These are phyloP conservation scores for Tylopilus plumbeoviolaceoides DNA, from an alignment of 768 basidiomycete species.

Conservation along the genomic window DNA sequence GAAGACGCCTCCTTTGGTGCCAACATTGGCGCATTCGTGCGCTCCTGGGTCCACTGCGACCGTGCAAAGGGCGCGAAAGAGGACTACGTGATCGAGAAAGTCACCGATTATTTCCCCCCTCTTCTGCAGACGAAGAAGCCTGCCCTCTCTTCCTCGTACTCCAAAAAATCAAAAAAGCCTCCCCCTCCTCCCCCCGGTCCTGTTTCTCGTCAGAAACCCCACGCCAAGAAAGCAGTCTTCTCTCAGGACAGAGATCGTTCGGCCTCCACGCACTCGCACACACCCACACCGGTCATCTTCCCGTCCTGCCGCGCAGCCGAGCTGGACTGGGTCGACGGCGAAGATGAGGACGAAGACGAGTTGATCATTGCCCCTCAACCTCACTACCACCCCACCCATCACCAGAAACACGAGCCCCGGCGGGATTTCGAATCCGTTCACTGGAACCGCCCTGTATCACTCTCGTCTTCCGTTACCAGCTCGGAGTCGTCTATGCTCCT, in stretches of 20 bases:
- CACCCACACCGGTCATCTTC: conserved; percentile 30
- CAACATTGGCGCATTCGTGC: conserved; percentile 42
- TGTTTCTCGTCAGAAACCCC: conserved; percentile 8
- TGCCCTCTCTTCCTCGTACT: not conserved
- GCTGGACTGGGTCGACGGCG: conserved; percentile 27
- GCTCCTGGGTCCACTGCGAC: conserved; percentile 25
- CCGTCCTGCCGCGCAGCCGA: conserved; percentile 30
- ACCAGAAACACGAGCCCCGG: conserved; percentile 14
- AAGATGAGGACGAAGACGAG: conserved; percentile 20
- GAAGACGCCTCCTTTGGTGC: conserved; percentile 42
- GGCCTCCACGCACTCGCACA: conserved; percentile 22
- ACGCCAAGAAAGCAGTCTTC: conserved; percentile 5
- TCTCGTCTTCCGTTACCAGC: conserved; percentile 21
- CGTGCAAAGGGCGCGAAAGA: conserved; percentile 27
- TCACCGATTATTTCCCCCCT: conserved; percentile 28
- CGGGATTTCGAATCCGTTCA: conserved; percentile 4
- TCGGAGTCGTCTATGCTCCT: conserved; percentile 28
- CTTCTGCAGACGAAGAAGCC: conserved; percentile 19
- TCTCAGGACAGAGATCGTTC: conserved; percentile 12
- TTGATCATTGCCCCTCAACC: conserved; percentile 18
- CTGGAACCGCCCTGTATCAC: conserved; percentile 20
- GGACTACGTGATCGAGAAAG: conserved; percentile 26
- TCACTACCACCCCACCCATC: conserved; percentile 11
- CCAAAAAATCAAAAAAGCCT: conserved; percentile 20
- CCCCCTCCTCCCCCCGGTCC: conserved; percentile 12